Conservation (phyloP, 345 rosid genomes). For the Aurinia saxatilis region DNA sequence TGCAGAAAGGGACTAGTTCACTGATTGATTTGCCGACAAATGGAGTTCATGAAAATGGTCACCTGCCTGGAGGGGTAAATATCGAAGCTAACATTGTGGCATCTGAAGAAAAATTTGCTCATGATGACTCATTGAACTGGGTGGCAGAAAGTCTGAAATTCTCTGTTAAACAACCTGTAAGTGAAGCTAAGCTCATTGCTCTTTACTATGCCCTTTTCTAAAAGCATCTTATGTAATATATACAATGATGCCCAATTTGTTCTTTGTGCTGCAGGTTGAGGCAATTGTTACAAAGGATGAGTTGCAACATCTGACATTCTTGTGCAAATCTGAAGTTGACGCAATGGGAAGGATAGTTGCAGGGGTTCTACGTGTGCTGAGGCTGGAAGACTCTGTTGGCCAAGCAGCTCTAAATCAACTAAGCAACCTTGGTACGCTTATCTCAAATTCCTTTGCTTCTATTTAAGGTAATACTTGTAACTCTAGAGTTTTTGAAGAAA, state of each 20-base stretch:
- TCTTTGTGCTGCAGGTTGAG: conserved; percentile 52
- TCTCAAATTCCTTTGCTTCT: conserved; percentile 1
- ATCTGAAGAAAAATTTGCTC: conserved; percentile 42
- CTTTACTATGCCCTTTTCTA: neutral
- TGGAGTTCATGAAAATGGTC: conserved; percentile 48
- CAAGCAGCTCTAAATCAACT: conserved; percentile 75
- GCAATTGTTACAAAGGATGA: conserved; percentile 83
- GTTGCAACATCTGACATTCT: conserved; percentile 65
- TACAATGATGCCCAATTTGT: neutral
- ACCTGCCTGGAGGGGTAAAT: conserved; percentile 57
- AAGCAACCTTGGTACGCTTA: conserved; percentile 75
- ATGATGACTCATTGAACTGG: conserved; percentile 59
- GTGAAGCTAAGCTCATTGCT: conserved; percentile 19
- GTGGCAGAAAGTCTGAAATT: conserved; percentile 74
- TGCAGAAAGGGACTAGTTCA: conserved; percentile 30
- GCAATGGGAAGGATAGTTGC: conserved; percentile 93
- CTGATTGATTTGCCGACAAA: conserved; percentile 33
- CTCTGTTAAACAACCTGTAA: conserved; percentile 90
- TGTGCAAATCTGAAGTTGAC: conserved; percentile 87
- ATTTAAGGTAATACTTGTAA: neutral
- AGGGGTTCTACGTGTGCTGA: conserved; percentile 73
- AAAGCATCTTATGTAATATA: neutral
- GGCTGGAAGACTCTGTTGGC: conserved; percentile 78
- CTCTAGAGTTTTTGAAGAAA: neutral
- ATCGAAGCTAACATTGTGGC: conserved; percentile 62